Evolutionary conservation across 1,284 basidiomycete genomes (phyloP), one percentile per base, ranked within the genome.

Genomic region (Cutaneotrichosporon dermatis): DNA sequence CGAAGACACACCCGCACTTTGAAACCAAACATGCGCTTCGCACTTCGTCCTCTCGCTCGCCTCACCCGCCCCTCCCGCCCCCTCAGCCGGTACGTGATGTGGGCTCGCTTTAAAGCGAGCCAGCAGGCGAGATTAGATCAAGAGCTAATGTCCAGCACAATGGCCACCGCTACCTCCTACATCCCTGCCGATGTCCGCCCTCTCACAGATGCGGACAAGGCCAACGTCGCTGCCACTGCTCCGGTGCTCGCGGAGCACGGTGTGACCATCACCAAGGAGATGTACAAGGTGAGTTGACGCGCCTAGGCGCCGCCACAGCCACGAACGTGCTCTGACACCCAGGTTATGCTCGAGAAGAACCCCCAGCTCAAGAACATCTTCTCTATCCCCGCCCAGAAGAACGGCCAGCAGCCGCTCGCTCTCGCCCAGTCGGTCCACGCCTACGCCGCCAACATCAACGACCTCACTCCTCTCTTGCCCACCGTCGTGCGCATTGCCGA

Each of bases 391-490:
- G 61, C 67, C 3, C 69, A 70, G 59, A 63, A 58, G 25, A 64
- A 60, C 16, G 60, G 64, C 36, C 35, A n/a, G 36, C 73, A 75
- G 61, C 67, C 71, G 16, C 44, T 50, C 4, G 73, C 71, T 1
- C 68, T 75, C n/a, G 72, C 73, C 8, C 55, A 58, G n/a, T 58
- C 69, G 13, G 65, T 75, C 4, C 63, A 69, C 57, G 73, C 66
- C 16, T 75, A 75, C 65, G 72, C 73, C 9, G 64, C 63, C 41
- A 66, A 72, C 67, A 73, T 75, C 52, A 62, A 75, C 61, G 68
- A 73, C 54, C 67, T 75, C 36, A 65, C 63, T 6, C 69, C 70
- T 1, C 59, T 75, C 6, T 58, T 68, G 2, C 69, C 68, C 6
- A 69, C 66, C n/a, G 73, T 75, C 34, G 63, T 70, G 25, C 62